Percentiles rank a stretch among this genome's conserved stretches.
Evolutionary conservation across 208 protist species (phyloP).

Genomic region (Porcisia deanei): DNA sequence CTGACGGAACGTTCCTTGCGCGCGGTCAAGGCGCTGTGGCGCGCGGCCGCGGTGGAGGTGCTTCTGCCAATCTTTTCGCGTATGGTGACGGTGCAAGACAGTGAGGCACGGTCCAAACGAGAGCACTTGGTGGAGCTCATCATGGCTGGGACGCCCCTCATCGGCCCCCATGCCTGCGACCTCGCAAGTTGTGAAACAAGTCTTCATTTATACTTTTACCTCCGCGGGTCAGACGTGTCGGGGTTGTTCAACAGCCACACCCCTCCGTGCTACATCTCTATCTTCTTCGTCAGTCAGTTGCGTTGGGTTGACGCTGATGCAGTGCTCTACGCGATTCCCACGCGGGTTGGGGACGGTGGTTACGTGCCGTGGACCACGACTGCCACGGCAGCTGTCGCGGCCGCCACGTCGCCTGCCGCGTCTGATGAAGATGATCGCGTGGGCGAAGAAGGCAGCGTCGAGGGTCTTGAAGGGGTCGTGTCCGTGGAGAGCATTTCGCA

Average conservation of each 20-base stretch:
- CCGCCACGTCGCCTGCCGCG: neutral
- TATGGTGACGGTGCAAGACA: slow-evolving; percentile 57
- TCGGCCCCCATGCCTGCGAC: slow-evolving; percentile 69
- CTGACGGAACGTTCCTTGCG: slow-evolving; percentile 72
- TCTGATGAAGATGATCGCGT: slow-evolving; percentile 22
- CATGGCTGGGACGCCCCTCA: slow-evolving; percentile 65
- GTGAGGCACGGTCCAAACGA: slow-evolving; percentile 45
- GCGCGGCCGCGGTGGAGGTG: slow-evolving; percentile 69
- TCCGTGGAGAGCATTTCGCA: neutral
- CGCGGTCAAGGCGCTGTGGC: slow-evolving; percentile 76
- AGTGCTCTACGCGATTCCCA: slow-evolving; percentile 78
- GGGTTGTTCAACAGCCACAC: slow-evolving; percentile 68
- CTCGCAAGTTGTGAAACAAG: slow-evolving; percentile 49
- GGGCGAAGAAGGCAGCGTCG: neutral
- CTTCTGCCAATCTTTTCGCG: slow-evolving; percentile 54
- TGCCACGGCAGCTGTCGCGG: neutral
- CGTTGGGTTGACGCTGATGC: slow-evolving; percentile 57
- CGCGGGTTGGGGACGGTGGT: slow-evolving; percentile 62
- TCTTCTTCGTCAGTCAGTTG: slow-evolving; percentile 64
- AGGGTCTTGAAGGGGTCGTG: neutral
- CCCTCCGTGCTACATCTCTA: slow-evolving; percentile 69
- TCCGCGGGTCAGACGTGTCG: slow-evolving; percentile 61
- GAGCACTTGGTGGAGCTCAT: slow-evolving; percentile 60
- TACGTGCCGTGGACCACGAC: slow-evolving; percentile 55
- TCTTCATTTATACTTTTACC: slow-evolving; percentile 80